phyloP scores from a whole-genome alignment of 2,329 filamentous ascomycete genomes.

The Verticillium zaregamsianum region DNA sequence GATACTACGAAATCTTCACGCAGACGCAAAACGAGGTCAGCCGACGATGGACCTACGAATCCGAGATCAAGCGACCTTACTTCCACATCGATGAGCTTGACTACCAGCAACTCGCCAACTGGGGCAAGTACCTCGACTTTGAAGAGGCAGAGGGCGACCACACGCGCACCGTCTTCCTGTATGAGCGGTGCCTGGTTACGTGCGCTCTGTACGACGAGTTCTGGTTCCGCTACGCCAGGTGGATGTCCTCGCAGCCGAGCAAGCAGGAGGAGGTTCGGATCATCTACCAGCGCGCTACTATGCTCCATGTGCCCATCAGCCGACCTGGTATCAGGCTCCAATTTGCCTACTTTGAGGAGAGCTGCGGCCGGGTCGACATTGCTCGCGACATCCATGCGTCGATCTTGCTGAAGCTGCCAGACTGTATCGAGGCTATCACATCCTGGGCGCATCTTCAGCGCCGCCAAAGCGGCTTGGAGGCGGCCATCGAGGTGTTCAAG shows the following conservation, averaged over 20 bases:
- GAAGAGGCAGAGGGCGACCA: constrained; percentile 84
- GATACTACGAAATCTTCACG: constrained; percentile 77
- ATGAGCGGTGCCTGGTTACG: constrained; percentile 89
- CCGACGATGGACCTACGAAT: constrained; percentile 92
- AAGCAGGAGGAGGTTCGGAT: constrained; percentile 89
- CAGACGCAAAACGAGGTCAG: constrained; percentile 82
- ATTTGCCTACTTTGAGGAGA: constrained; percentile 94
- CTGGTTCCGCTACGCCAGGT: constrained; percentile 94
- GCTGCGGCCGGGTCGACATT: constrained; percentile 68
- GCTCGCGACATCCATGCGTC: constrained; percentile 82
- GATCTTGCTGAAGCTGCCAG: constrained; percentile 71
- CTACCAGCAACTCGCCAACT: constrained; percentile 78
- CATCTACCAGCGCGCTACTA: constrained; percentile 85
- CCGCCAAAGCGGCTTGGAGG: constrained; percentile 77
- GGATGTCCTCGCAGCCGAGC: constrained; percentile 77
- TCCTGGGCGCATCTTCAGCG: constrained; percentile 84
- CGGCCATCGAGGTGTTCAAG: constrained; percentile 80
- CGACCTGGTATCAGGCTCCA: constrained; percentile 79
- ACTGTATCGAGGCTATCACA: constrained; percentile 81
- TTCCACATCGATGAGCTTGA: constrained; percentile 95
- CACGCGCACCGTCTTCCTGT: constrained; percentile 72
- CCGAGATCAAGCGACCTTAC: constrained; percentile 91
- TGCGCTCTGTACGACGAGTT: constrained; percentile 96
- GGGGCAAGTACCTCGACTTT: constrained; percentile 95
- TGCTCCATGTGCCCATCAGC: constrained; percentile 81